These are phyloP conservation scores for Pestalotiopsis sp. DNA, from an alignment of 2,329 filamentous ascomycete species.

Conservation along the genomic window DNA sequence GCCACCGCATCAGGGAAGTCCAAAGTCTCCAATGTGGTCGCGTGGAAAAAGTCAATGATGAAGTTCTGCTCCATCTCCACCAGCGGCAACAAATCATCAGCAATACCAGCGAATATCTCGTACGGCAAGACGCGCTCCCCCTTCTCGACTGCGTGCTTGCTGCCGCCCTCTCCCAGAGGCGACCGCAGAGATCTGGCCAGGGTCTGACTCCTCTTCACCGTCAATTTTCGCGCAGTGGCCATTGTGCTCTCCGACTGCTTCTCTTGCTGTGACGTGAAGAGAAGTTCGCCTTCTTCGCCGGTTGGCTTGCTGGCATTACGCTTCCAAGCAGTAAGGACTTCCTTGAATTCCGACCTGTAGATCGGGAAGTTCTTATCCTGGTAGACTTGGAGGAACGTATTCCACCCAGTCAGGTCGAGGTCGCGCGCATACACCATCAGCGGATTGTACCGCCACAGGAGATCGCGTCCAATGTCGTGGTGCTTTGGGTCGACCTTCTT, in stretches of 20 bases:
- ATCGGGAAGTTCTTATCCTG: conserved; percentile 75
- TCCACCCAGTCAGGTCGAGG: conserved; percentile 81
- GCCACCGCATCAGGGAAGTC: conserved; percentile 85
- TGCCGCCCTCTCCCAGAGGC: conserved; percentile 63
- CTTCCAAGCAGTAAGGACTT: conserved; percentile 79
- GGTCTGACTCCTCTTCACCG: conserved; percentile 91
- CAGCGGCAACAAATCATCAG: conserved; percentile 82
- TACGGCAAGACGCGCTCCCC: conserved; percentile 72
- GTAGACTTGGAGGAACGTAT: conserved; percentile 77
- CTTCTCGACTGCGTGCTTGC: conserved; percentile 56
- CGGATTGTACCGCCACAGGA: conserved; percentile 86
- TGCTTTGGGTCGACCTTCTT: conserved; percentile 72
- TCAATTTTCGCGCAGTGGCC: conserved; percentile 83
- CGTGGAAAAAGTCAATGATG: conserved; percentile 94
- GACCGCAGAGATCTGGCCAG: conserved; percentile 74
- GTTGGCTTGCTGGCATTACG: conserved; percentile 74
- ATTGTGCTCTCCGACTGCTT: conserved; percentile 81
- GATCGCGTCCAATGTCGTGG: conserved; percentile 71
- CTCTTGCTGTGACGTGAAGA: conserved; percentile 85
- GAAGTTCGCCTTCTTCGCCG: conserved; percentile 77
- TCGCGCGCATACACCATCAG: conserved; percentile 88
- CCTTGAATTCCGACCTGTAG: conserved; percentile 82
- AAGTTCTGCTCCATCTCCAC: conserved; percentile 97
- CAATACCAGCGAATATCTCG: conserved; percentile 78
- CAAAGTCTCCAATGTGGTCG: conserved; percentile 77